These are phyloP conservation scores for Crithidia thermophila DNA, from an alignment of 208 protist species.

Conservation along the genomic window DNA sequence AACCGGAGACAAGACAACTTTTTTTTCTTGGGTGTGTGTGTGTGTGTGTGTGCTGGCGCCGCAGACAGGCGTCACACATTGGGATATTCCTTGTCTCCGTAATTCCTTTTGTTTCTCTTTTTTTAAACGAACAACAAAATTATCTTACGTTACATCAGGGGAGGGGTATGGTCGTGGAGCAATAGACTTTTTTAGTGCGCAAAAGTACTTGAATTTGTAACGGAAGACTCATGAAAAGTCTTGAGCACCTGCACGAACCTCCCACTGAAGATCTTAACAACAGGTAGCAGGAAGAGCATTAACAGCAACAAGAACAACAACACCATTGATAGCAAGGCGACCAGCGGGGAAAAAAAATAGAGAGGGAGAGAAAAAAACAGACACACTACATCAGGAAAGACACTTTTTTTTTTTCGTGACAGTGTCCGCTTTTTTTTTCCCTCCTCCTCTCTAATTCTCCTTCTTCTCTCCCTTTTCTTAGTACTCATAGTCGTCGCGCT, in stretches of 20 bases:
- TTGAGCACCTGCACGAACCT: too few species aligned
- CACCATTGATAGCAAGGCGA: too few species aligned
- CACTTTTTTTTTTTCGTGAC: background rate
- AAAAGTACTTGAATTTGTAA: too few species aligned
- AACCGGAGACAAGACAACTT: too few species aligned
- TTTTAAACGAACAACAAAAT: constrained; percentile 5
- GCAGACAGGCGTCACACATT: too few species aligned
- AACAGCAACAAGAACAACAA: background rate
- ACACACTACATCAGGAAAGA: background rate
- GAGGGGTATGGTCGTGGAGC: too few species aligned
- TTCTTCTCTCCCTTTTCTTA: background rate
- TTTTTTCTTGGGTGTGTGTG: background rate
- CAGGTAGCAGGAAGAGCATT: background rate
- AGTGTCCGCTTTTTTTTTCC: background rate
- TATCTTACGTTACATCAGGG: too few species aligned
- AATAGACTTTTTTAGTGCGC: too few species aligned
- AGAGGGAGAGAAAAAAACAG: background rate
- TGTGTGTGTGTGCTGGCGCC: background rate
- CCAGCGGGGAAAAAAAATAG: background rate
- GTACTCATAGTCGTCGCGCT: constrained; percentile 88
- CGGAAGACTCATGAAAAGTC: too few species aligned
- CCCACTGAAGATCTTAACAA: too few species aligned
- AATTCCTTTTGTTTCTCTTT: background rate
- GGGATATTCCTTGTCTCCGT: too few species aligned
- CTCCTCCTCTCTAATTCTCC: background rate